Conservation (phyloP, 2,329 filamentous ascomycete genomes). For the Plenodomus biglobosus region DNA sequence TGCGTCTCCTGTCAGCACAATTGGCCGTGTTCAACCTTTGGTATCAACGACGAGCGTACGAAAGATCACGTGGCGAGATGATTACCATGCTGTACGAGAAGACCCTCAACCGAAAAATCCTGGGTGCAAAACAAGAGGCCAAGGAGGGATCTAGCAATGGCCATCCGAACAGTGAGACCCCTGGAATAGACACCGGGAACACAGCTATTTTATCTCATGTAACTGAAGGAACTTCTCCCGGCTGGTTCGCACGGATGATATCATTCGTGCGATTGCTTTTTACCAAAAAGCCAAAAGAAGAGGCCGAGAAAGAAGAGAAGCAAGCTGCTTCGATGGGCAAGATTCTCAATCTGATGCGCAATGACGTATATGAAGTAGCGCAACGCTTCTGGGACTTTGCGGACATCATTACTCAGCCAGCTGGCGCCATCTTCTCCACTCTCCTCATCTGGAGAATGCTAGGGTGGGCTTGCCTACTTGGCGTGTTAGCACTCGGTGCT, state of each 20-base stretch:
- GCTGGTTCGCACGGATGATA: slow-evolving; percentile 11
- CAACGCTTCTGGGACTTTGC: slow-evolving; percentile 88
- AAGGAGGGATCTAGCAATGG: slow-evolving; percentile 30
- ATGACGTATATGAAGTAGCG: slow-evolving; percentile 78
- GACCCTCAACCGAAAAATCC: slow-evolving; percentile 65
- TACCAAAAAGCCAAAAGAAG: slow-evolving; percentile 24
- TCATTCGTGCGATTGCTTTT: slow-evolving; percentile 17
- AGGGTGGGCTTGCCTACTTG: slow-evolving; percentile 75
- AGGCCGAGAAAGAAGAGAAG: slow-evolving; percentile 41
- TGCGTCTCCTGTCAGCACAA: slow-evolving; percentile 65
- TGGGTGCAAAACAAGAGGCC: slow-evolving; percentile 34
- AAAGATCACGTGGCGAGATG: slow-evolving; percentile 80
- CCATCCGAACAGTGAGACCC: slow-evolving; percentile 14
- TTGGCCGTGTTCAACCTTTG: slow-evolving; percentile 70
- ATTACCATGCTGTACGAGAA: slow-evolving; percentile 85
- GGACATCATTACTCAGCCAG: slow-evolving; percentile 71
- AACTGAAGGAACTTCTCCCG: slow-evolving; percentile 1
- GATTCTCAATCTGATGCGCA: slow-evolving; percentile 83
- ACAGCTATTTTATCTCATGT: slow-evolving; percentile 9
- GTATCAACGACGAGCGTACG: slow-evolving; percentile 83
- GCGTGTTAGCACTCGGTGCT: slow-evolving; percentile 67
- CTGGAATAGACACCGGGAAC: slow-evolving; percentile 17
- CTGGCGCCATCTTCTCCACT: slow-evolving; percentile 74
- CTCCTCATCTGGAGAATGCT: slow-evolving; percentile 75
- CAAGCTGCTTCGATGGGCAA: slow-evolving; percentile 81